Conservation (phyloP, 225 moss, liverwort and hornwort species). For the Straminergon stramineum region DNA sequence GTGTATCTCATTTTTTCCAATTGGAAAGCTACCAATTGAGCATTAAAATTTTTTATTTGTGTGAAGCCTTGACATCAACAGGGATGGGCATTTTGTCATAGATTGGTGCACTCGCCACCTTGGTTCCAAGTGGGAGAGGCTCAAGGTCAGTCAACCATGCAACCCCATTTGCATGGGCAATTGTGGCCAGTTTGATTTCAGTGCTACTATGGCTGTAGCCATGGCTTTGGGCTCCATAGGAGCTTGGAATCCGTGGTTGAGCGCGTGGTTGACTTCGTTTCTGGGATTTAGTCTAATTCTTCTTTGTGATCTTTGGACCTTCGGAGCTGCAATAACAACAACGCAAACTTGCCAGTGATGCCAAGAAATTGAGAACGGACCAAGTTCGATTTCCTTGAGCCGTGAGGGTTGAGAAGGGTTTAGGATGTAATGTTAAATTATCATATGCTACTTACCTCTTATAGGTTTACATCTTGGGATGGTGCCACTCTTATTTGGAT, state of each 20-base stretch:
- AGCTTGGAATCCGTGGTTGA: constrained; percentile 7
- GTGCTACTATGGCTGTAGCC: not conserved
- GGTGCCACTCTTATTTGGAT: not conserved
- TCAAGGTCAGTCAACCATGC: constrained; percentile 4
- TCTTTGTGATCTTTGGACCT: not conserved
- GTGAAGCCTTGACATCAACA: not conserved
- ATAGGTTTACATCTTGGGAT: not conserved
- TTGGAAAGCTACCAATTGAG: not conserved
- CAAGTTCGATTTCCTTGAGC: not conserved
- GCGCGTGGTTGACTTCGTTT: constrained; percentile 16
- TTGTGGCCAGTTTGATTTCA: not conserved
- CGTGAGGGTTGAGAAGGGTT: not conserved
- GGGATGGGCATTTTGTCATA: not conserved
- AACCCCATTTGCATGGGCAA: constrained; percentile 2
- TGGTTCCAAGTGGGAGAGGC: constrained; percentile 2
- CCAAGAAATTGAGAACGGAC: not conserved
- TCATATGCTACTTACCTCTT: not conserved
- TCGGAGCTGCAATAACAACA: not conserved
- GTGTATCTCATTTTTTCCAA: not conserved
- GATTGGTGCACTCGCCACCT: constrained; percentile 10
- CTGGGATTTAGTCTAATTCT: not conserved
- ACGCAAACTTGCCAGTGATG: not conserved
- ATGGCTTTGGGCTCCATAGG: not conserved
- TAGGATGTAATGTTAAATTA: not conserved
- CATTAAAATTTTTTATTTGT: not conserved